These are phyloP conservation scores for Pichia pseudocactophila DNA, from an alignment of 805 yeast genomes.

Conservation along the genomic window DNA sequence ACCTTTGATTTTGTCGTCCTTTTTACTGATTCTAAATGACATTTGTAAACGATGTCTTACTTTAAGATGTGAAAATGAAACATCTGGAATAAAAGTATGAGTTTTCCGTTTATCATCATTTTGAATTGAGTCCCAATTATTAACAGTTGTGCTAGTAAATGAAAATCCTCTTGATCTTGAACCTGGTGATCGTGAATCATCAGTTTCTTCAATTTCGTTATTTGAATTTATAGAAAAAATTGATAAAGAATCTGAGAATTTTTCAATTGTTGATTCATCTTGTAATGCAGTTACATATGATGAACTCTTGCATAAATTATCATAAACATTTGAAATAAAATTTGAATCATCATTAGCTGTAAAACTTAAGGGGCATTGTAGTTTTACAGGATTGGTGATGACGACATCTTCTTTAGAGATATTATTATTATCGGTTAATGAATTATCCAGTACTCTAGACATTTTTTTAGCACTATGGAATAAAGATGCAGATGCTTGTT, in stretches of 20 bases:
- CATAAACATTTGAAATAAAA: conserved; percentile 20
- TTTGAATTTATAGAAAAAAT: conserved; percentile 22
- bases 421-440: background rate
- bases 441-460: conserved; percentile 17
- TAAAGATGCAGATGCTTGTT: conserved; percentile 1
- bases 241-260: conserved; percentile 16
- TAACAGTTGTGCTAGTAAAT: conserved; percentile 5
- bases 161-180: conserved; percentile 13
- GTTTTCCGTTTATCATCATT: background rate
- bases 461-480: conserved; percentile 9
- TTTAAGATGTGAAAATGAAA: conserved; percentile 52
- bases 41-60: conserved; percentile 63
- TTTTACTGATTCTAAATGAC: conserved; percentile 57
- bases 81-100: conserved; percentile 47
- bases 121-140: background rate
- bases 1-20: conserved; percentile 35
- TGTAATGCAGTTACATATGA: conserved; percentile 19
- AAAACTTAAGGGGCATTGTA: conserved; percentile 29
- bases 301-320: conserved; percentile 17
- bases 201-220: conserved; percentile 16
- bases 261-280: conserved; percentile 12
- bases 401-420: conserved; percentile 19
- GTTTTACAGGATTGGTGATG: conserved; percentile 30
- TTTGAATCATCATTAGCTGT: conserved; percentile 25
- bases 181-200: conserved; percentile 4